Evolutionary conservation across 768 basidiomycete genomes (phyloP).

Genomic region (Sarcomyxa edulis): DNA sequence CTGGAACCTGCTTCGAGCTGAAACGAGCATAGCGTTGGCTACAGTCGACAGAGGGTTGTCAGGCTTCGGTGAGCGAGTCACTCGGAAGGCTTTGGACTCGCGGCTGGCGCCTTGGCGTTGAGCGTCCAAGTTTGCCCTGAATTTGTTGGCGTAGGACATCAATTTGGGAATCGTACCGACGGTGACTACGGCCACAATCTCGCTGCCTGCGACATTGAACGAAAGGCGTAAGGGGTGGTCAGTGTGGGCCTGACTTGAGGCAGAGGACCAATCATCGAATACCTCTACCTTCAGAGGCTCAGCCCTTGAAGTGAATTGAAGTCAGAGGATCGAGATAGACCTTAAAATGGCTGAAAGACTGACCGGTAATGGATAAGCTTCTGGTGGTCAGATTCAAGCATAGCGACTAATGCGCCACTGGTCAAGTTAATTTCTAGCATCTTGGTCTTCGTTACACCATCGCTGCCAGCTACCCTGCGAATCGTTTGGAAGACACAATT

Average conservation of each 20-base stretch:
- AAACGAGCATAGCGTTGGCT: slow-evolving; percentile 79
- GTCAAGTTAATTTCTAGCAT: slow-evolving; percentile 75
- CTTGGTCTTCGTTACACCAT: slow-evolving; percentile 32
- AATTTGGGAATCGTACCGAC: slow-evolving; percentile 76
- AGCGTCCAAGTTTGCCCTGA: slow-evolving; percentile 64
- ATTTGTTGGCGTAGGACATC: slow-evolving; percentile 67
- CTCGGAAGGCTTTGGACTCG: slow-evolving; percentile 74
- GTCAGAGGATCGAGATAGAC: slow-evolving; percentile 1
- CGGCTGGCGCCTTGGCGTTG: slow-evolving; percentile 74
- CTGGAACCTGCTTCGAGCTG: slow-evolving; percentile 65
- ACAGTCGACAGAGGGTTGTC: slow-evolving; percentile 80
- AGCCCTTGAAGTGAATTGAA: slow-evolving; percentile 38
- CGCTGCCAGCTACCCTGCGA: slow-evolving; percentile 44
- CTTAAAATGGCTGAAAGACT: slow-evolving; percentile 14
- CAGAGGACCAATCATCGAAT: slow-evolving; percentile 76
- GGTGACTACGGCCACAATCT: slow-evolving; percentile 61
- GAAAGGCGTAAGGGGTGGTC: slow-evolving; percentile 57
- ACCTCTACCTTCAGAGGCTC: slow-evolving; percentile 74
- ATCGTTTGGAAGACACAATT: slow-evolving; percentile 74
- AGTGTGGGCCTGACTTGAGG: slow-evolving; percentile 30
- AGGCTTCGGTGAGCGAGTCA: slow-evolving; percentile 65
- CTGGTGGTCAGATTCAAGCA: slow-evolving; percentile 74
- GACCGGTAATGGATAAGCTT: slow-evolving; percentile 73
- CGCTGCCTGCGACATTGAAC: slow-evolving; percentile 70
- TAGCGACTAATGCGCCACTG: slow-evolving; percentile 60